Base-by-base conservation (phyloP, 441 rosid species). In the Gossypium schwendimanii region DNA sequence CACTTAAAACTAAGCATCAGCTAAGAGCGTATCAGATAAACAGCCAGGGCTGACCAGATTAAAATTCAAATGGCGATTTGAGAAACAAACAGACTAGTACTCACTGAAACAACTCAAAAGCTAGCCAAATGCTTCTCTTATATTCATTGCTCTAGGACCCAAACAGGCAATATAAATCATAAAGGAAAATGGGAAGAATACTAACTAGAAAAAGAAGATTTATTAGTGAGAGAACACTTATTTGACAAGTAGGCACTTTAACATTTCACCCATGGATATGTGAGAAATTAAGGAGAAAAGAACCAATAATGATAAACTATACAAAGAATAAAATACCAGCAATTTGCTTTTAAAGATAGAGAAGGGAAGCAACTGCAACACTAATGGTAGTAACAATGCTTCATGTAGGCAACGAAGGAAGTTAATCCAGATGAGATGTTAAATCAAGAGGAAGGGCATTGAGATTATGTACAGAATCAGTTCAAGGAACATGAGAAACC, bases 61-160 rank as follows among this genome's bases (percentile, higher is more conserved):
- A 15, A 54, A 44, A 24, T 39, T 69, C 60, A 52, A 10, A 69
- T 54, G 63, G 24, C 21, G 0, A 10, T 3, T 52, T 52, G 26
- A 52, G 47, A 68, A 52, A 50, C 45, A 68, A 39, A 39, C 50
- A 63, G 11, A n/a, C 20, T 8, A 28, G 44, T 5, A 50, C 6
- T 52, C 72, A 69, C 31, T 1, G 45, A 28, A 26, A 44, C 44
- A 15, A 17, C 26, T 69, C 15, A 53, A 52, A 53, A 17, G 41
- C 63, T 12, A 20, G 20, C 33, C 20, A 20, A 11, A 4, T 14
- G 12, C 52, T 54, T 20, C 12, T 54, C 47, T 14, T 33, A 36
- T 28, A 18, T 53, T 68, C 71, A 68, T 15, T 50, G 26, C 70
- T 21, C 39, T 45, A 65, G 33, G 39, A 52, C 61, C 72, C 17